Evolutionary conservation across 768 basidiomycete genomes (phyloP), one percentile per base, ranked within the genome.

Genomic region (Boletus rubroflammeus): DNA sequence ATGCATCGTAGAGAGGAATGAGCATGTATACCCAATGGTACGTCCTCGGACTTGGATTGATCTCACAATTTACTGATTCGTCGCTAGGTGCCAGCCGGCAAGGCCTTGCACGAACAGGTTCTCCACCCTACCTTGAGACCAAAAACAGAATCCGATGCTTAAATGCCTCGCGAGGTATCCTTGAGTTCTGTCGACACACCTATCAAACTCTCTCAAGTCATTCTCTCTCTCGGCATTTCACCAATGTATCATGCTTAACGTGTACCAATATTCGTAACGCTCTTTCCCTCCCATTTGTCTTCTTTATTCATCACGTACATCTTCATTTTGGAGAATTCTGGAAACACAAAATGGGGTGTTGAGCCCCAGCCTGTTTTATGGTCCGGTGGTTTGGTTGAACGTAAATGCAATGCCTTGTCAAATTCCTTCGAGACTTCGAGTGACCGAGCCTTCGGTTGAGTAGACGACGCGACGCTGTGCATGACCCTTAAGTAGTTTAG

Each of bases 1-100:
- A 73, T 96, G 93, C 68, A 39, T 86, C 49, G 91, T 98, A 44
- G 85, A 88, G 73, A 80, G 76, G 66, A 83, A 82, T 59, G 93
- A 93, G 72, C 90, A 93, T 68, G 90, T 93, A 60, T 92, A 89
- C 81, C 91, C 92, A 7, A 93, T 93, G 90, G 90, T 90, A 54
- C 54, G 78, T 61, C 35, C 15, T 42, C 17, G 25, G 10, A 51
- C 11, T 9, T 25, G 46, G 53, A 47, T 31, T 17, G 47, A 1
- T 34, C 29, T 42, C n/a, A 19, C 23, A 13, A 23, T 28, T 41
- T 31, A 26, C 46, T 56, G 48, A 57, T 43, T 25, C 34, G 8
- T 50, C 10, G 59, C 17, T 62, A 89, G 88, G 89, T 91, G 23
- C 83, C 93, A 14, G 94, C 93, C 42, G 96, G 96, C 43, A 96